A percentile compares a stretch with the other conserved stretches of the same genome.
Conservation (phyloP, 169 alveolate species). For the Eimeria tenella region DNA sequence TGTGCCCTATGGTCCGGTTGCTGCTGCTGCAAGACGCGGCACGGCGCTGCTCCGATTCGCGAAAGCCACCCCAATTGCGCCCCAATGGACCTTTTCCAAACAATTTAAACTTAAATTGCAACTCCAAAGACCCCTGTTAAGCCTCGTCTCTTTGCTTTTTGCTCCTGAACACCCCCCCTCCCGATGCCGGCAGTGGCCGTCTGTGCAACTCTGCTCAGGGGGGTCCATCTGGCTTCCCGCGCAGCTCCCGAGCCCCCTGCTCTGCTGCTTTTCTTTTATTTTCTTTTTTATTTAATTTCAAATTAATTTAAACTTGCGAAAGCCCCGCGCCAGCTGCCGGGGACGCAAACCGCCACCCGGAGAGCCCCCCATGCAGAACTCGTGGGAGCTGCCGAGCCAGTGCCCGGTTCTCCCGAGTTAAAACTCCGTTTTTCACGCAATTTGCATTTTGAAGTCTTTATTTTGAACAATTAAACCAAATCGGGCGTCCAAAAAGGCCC, state of each 20-base stretch:
- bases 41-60: constrained; percentile 40
- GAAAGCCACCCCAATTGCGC: not conserved
- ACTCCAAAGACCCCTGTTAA: not conserved
- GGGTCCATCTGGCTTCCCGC: constrained; percentile 29
- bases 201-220: constrained; percentile 40
- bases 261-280: not conserved
- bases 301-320: not conserved
- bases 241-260: not conserved
- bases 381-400: too few species aligned
- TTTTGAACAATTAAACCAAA: too few species aligned
- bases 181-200: constrained; percentile 46
- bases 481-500: too few species aligned
- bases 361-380: constrained; percentile 22
- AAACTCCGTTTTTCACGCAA: too few species aligned
- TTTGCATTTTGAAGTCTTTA: too few species aligned
- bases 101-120: not conserved
- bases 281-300: not conserved
- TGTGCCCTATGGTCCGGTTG: constrained; percentile 73
- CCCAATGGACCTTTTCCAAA: not conserved
- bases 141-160: not conserved
- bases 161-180: not conserved
- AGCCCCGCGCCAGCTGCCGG: constrained; percentile 7
- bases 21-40: constrained; percentile 69
- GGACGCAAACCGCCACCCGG: constrained; percentile 15
- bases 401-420: too few species aligned